Conservation (phyloP, 192 early-diverging fungal genomes). For the Gaertneriomyces sp. region DNA sequence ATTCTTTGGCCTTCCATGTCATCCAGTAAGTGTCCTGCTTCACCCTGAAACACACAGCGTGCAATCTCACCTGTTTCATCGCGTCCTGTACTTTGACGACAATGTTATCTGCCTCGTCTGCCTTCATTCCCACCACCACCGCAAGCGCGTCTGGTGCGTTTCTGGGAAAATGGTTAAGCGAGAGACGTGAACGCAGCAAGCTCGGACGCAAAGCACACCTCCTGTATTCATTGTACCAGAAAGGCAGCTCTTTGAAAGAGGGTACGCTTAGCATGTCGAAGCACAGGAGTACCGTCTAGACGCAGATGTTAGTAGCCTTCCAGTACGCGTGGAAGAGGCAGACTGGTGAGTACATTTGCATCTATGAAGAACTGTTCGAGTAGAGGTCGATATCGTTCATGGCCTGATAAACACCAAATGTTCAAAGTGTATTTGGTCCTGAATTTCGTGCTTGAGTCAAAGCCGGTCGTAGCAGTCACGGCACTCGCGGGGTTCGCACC, state of each 20-base stretch:
- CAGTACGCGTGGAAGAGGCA: neutral
- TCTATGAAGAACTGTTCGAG: slow-evolving; percentile 52
- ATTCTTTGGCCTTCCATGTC: slow-evolving; percentile 43
- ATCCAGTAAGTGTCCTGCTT: neutral
- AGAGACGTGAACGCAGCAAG: neutral
- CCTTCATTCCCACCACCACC: slow-evolving; percentile 49
- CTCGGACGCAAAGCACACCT: slow-evolving; percentile 17
- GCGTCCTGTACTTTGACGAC: slow-evolving; percentile 47
- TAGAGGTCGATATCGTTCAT: slow-evolving; percentile 51
- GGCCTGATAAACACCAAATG: slow-evolving; percentile 53
- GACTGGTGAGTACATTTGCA: slow-evolving; percentile 30
- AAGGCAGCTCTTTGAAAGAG: slow-evolving; percentile 50
- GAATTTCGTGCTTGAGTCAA: neutral
- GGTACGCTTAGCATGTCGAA: slow-evolving; percentile 49
- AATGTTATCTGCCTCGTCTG: slow-evolving; percentile 50
- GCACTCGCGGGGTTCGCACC: slow-evolving; percentile 16
- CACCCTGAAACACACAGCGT: neutral
- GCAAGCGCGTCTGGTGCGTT: slow-evolving; percentile 44
- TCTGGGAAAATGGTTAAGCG: slow-evolving; percentile 14
- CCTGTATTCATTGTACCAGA: slow-evolving; percentile 59
- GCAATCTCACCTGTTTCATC: slow-evolving; percentile 39
- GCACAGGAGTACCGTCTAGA: slow-evolving; percentile 46
- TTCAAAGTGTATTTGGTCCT: slow-evolving; percentile 47
- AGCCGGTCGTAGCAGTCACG: neutral
- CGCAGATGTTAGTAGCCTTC: neutral